A percentile compares a stretch with the other conserved stretches of the same genome.
Conservation (phyloP, 129 eudicot genomes). For the carrot (Daucus carota) region DH1_v3.0 NC_030385.2:11403001-11403500, state of each 20-base stretch:
- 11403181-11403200: background rate
- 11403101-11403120: too few relatives aligned
- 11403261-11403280: background rate
- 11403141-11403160: too few relatives aligned
- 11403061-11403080: too few relatives aligned
- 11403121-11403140: background rate
- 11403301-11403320: background rate
- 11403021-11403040: background rate
- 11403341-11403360: background rate
- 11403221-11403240: background rate
- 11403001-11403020: background rate
- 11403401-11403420: background rate
- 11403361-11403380: background rate
- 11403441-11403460: background rate
- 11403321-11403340: background rate
- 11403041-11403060: background rate
- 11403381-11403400: background rate
- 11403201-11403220: background rate
- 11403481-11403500: background rate
- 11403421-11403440: background rate
- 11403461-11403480: constrained; percentile 1
- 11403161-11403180: background rate
- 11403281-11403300: background rate
- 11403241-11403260: background rate
- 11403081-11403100: too few relatives aligned